Conservation (phyloP, 164 flowering plant species). For the Vitis vinifera region DNA sequence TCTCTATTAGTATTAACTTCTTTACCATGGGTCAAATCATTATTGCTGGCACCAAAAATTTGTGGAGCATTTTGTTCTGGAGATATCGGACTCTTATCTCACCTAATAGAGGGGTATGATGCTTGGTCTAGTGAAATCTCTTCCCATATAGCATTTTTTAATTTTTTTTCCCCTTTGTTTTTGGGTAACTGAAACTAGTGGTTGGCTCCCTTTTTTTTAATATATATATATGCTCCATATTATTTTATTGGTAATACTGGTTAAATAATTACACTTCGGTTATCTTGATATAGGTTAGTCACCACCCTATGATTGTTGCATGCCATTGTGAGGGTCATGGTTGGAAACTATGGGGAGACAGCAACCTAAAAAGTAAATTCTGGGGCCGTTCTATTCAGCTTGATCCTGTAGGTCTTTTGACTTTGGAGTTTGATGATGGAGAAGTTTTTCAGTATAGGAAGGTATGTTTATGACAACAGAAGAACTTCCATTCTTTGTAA, state of each 20-base stretch:
- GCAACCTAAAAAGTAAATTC: constrained; percentile 54
- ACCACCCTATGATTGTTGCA: constrained; percentile 44
- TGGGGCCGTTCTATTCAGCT: constrained; percentile 74
- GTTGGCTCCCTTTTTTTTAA: neutral
- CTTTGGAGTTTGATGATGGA: constrained; percentile 65
- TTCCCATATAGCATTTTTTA: neutral
- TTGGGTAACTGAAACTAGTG: neutral
- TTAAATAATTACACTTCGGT: neutral
- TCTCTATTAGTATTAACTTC: neutral
- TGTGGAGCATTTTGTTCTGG: neutral
- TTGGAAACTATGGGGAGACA: constrained; percentile 67
- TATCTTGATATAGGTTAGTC: constrained; percentile 31
- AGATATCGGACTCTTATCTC: too few relatives aligned
- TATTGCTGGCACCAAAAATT: neutral
- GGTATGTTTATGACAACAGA: constrained; percentile 24
- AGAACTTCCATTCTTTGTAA: neutral
- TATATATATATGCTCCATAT: too few relatives aligned
- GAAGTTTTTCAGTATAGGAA: constrained; percentile 57
- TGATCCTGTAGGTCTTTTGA: constrained; percentile 56
- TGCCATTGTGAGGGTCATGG: constrained; percentile 65
- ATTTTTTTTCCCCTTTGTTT: neutral
- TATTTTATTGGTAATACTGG: neutral
- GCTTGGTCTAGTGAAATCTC: neutral
- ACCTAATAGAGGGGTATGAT: neutral
- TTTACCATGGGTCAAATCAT: neutral